A percentile compares a stretch with the other conserved stretches of the same genome.
Evolutionary conservation across 371 early-diverging fungal genomes (phyloP).

Genomic region (Lichtheimia hyalospora): DNA sequence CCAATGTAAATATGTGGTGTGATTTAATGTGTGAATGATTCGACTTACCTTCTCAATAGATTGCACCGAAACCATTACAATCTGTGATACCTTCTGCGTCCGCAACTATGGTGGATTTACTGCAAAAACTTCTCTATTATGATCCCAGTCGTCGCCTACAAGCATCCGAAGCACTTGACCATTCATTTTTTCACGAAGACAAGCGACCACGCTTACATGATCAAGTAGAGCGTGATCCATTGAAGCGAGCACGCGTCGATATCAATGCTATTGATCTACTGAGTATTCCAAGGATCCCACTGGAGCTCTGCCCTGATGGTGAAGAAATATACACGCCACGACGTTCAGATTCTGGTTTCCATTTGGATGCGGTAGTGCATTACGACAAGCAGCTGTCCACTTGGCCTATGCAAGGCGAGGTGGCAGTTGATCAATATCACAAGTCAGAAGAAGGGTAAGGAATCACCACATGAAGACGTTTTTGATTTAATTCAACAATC

Average conservation of each 20-base stretch:
- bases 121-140: constrained; percentile 20
- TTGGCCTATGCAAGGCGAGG: constrained; percentile 7
- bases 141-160: constrained; percentile 16
- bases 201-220: constrained; percentile 5
- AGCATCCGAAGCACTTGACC: constrained; percentile 22
- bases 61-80: constrained; percentile 14
- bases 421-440: not conserved
- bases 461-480: not conserved
- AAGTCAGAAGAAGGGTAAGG: constrained; percentile 11
- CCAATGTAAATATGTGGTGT: constrained; percentile 19
- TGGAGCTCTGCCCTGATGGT: constrained; percentile 16
- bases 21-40: not conserved
- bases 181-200: constrained; percentile 63
- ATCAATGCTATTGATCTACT: constrained; percentile 10
- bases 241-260: constrained; percentile 2
- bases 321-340: constrained; percentile 4
- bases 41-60: constrained; percentile 5
- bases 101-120: constrained; percentile 21
- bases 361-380: constrained; percentile 11
- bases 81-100: constrained; percentile 20
- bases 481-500: not conserved
- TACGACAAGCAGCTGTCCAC: constrained; percentile 15
- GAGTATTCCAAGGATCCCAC: constrained; percentile 6
- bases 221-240: not conserved
- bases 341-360: not conserved